Percentiles rank a stretch among this genome's conserved stretches.
phyloP scores from a whole-genome alignment of 495 filamentous ascomycete species.

The Aspergillus biplanus region DNA sequence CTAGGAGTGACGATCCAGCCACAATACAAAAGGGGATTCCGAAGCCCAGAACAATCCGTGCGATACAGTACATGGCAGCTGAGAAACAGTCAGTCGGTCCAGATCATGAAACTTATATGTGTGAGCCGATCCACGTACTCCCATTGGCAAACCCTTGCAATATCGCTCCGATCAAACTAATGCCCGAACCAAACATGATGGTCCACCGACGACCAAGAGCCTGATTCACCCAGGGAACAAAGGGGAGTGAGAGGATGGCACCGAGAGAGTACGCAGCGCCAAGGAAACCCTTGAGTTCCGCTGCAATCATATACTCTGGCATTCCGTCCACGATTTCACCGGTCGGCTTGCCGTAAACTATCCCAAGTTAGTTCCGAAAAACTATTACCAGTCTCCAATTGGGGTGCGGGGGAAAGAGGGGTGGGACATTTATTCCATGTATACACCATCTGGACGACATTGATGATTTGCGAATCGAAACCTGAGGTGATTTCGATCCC shows the following conservation, averaged over 20 bases:
- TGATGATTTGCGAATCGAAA: conserved; percentile 74
- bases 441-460: conserved; percentile 65
- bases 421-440: conserved; percentile 59
- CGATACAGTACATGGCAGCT: conserved; percentile 65
- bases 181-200: conserved; percentile 60
- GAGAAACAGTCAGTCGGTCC: conserved; percentile 29
- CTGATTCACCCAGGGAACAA: conserved; percentile 62
- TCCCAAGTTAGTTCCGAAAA: not conserved
- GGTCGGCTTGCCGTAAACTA: conserved; percentile 42
- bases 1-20: conserved; percentile 66
- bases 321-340: conserved; percentile 26
- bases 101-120: not conserved
- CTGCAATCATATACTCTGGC: conserved; percentile 27
- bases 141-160: conserved; percentile 52
- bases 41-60: conserved; percentile 67
- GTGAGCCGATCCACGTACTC: conserved; percentile 14
- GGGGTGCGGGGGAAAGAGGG: not conserved
- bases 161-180: conserved; percentile 61
- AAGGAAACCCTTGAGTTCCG: conserved; percentile 33
- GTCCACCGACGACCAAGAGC: conserved; percentile 57
- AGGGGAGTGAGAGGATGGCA: conserved; percentile 60
- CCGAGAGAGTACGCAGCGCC: conserved; percentile 37
- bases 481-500: conserved; percentile 74
- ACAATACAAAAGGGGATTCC: conserved; percentile 68
- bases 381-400: not conserved